Evolutionary conservation across 2,329 filamentous ascomycete species (phyloP).

Genomic region (Pseudocercospora ulei): DNA sequence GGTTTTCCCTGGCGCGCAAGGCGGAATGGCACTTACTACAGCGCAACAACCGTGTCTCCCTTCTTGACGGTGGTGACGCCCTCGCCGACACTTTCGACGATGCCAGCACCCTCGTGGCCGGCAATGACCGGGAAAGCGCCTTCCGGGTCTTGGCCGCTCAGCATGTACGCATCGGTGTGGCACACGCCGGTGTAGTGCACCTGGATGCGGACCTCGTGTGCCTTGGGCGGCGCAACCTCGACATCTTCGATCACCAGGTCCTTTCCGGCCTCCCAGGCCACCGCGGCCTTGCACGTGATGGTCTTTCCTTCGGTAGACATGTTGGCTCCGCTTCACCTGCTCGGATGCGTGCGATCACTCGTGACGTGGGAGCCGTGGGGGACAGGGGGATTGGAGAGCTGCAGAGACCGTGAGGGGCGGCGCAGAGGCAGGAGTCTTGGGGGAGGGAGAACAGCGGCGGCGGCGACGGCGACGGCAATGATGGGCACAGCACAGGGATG

Average conservation of each 20-base stretch:
- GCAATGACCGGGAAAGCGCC: conserved; percentile 83
- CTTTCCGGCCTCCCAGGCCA: conserved; percentile 94
- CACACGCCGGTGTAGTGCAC: conserved; percentile 98
- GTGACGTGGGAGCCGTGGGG: conserved; percentile 4
- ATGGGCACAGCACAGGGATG: too few relatives aligned
- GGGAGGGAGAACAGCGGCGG: conserved; percentile 4
- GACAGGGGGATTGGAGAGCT: neutral
- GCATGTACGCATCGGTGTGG: conserved; percentile 87
- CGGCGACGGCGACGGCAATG: too few relatives aligned
- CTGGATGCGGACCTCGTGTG: conserved; percentile 92
- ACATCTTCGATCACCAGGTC: conserved; percentile 81
- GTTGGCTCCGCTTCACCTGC: conserved; percentile 19
- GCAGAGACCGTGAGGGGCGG: conserved; percentile 8
- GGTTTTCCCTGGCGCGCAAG: neutral
- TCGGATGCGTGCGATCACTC: neutral
- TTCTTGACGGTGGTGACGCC: conserved; percentile 90
- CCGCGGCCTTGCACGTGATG: conserved; percentile 80
- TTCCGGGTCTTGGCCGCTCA: conserved; percentile 94
- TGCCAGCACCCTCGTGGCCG: conserved; percentile 82
- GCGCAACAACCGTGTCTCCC: conserved; percentile 81
- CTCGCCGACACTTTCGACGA: conserved; percentile 88
- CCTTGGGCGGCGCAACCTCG: conserved; percentile 78
- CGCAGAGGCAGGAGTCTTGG: neutral
- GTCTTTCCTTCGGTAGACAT: conserved; percentile 61
- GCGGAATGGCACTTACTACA: conserved; percentile 54